phyloP scores from a whole-genome alignment of 2,329 filamentous ascomycete species.

The Chaetomiaceae sp. region DNA sequence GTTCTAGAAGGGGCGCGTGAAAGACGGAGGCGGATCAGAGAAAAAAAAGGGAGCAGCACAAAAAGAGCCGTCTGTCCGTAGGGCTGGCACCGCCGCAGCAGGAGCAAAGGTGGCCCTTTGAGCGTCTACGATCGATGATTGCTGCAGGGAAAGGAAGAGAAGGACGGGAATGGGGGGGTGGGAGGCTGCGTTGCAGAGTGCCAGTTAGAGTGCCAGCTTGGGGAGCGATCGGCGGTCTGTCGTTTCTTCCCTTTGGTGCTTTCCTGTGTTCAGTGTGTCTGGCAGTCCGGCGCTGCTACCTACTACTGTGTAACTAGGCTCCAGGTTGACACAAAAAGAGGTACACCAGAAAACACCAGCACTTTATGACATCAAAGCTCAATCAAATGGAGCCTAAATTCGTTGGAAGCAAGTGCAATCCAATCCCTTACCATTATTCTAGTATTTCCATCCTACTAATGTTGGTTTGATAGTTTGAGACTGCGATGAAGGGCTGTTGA shows the following conservation, averaged over 20 bases:
- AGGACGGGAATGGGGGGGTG: conserved; percentile 12
- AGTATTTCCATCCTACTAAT: too few relatives aligned
- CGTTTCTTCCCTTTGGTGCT: conserved; percentile 14
- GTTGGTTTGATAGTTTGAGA: too few relatives aligned
- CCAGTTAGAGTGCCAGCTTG: conserved; percentile 10
- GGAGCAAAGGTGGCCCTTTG: background rate
- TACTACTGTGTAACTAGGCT: too few relatives aligned
- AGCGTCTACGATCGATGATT: background rate
- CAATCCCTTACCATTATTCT: too few relatives aligned
- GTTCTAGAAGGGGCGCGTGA: background rate
- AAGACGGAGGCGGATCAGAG: background rate
- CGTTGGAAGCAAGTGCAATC: too few relatives aligned
- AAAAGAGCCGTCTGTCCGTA: too few relatives aligned
- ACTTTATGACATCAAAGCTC: too few relatives aligned
- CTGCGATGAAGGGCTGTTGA: too few relatives aligned
- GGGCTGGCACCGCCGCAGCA: conserved; percentile 2
- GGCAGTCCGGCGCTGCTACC: background rate
- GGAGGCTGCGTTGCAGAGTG: too few relatives aligned
- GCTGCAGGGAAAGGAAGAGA: conserved; percentile 9
- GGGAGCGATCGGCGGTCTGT: conserved; percentile 19
- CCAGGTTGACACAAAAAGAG: too few relatives aligned
- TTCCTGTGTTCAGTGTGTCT: conserved; percentile 12
- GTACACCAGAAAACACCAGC: too few relatives aligned
- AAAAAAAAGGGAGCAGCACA: background rate
- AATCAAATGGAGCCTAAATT: too few relatives aligned